A percentile compares a stretch with the other conserved stretches of the same genome.
Evolutionary conservation across 106 monocot genomes (phyloP).

Genomic region (Xerophyta viscosa): DNA sequence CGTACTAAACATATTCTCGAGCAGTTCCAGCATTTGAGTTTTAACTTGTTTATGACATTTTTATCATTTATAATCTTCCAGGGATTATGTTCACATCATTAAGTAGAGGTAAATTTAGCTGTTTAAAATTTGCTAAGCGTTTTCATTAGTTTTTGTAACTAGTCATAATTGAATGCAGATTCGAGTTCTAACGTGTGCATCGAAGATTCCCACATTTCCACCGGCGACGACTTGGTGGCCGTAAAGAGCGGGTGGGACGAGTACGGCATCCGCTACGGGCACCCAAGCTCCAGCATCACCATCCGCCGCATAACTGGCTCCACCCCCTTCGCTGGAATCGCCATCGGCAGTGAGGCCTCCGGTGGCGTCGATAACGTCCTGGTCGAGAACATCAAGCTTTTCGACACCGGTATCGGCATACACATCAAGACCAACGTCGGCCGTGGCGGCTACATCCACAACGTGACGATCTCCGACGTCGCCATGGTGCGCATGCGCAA

Average conservation of each 20-base stretch:
- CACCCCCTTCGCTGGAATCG: constrained; percentile 38
- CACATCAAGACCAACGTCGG: constrained; percentile 60
- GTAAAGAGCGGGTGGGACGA: constrained; percentile 78
- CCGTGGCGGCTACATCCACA: constrained; percentile 52
- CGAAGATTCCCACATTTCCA: constrained; percentile 57
- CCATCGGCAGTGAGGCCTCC: constrained; percentile 57
- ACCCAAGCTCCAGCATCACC: constrained; percentile 37
- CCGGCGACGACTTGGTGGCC: constrained; percentile 49
- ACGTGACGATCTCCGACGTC: constrained; percentile 37
- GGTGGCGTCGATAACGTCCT: constrained; percentile 43
- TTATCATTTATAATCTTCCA: too few species aligned
- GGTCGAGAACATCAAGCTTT: constrained; percentile 32
- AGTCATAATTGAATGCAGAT: too few species aligned
- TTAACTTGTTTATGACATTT: too few species aligned
- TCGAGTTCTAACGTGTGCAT: constrained; percentile 63
- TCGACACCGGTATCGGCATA: constrained; percentile 48
- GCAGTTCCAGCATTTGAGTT: too few species aligned
- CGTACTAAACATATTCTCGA: too few species aligned
- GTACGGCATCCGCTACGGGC: constrained; percentile 54
- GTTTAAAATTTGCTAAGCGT: too few species aligned
- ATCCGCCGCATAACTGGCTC: constrained; percentile 38
- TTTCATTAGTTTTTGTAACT: too few species aligned
- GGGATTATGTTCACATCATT: too few species aligned
- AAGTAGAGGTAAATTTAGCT: too few species aligned
- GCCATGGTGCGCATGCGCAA: constrained; percentile 37